A percentile compares a stretch with the other conserved stretches of the same genome.
These are phyloP conservation scores for Pyrenophora teres DNA, from an alignment of 2,329 filamentous ascomycete species.

Conservation along the genomic window DNA sequence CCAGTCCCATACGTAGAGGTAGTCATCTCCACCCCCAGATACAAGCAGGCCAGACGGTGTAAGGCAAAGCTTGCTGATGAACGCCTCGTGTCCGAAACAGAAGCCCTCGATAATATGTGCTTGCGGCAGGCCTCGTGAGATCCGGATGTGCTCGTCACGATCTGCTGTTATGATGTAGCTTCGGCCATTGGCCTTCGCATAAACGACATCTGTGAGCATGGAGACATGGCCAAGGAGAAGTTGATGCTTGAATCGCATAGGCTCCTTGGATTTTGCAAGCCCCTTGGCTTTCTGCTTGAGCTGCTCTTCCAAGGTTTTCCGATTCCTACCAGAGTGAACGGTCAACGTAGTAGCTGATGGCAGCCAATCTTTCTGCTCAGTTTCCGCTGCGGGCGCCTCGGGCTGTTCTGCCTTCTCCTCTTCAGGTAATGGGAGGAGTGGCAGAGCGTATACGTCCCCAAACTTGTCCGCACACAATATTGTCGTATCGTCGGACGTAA, in stretches of 20 bases:
- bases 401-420: conserved; percentile 30
- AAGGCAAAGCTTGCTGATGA: conserved; percentile 77
- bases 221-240: conserved; percentile 92
- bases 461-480: conserved; percentile 93
- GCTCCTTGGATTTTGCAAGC: conserved; percentile 54
- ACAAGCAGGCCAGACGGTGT: conserved; percentile 69
- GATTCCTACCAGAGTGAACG: conserved; percentile 66
- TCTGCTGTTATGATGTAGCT: conserved; percentile 70
- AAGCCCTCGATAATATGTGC: conserved; percentile 86
- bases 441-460: conserved; percentile 90
- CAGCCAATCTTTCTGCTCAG: conserved; percentile 47
- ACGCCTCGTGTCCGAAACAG: conserved; percentile 86
- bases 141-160: conserved; percentile 82
- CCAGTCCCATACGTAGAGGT: conserved; percentile 86
- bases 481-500: conserved; percentile 70
- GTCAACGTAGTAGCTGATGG: conserved; percentile 63
- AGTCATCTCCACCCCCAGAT: conserved; percentile 84
- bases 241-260: conserved; percentile 70
- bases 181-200: conserved; percentile 57
- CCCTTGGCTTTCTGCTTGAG: conserved; percentile 51
- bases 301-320: conserved; percentile 62
- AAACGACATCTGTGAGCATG: conserved; percentile 78
- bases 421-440: conserved; percentile 61
- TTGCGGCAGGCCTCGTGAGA: conserved; percentile 81
- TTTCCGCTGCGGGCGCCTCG: conserved; percentile 21